A percentile compares a stretch with the other conserved stretches of the same genome.
These are phyloP conservation scores for Spergularia bocconei DNA, from an alignment of 148 eudicot species.

Conservation along the genomic window DNA sequence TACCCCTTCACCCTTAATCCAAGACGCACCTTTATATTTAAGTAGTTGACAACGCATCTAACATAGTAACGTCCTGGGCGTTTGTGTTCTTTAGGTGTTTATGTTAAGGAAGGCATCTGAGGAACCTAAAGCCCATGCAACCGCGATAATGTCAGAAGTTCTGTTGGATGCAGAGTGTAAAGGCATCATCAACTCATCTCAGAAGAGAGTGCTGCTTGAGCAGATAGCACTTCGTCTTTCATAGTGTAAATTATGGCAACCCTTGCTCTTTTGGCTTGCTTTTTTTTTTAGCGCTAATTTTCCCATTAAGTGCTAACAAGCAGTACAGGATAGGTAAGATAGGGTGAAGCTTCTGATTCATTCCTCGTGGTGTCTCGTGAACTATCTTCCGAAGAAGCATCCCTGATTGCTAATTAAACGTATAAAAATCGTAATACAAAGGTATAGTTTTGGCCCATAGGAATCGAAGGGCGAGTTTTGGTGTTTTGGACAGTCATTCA, in stretches of 20 bases:
- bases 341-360: slow-evolving; percentile 10
- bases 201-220: slow-evolving; percentile 63
- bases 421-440: slow-evolving; percentile 10
- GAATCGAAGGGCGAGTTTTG: slow-evolving; percentile 21
- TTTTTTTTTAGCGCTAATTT: slow-evolving; percentile 15
- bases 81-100: slow-evolving; percentile 42
- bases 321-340: slow-evolving; percentile 6
- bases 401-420: not conserved
- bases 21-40: not conserved
- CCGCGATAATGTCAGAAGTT: slow-evolving; percentile 78
- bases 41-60: not conserved
- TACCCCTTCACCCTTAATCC: not conserved
- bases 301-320: slow-evolving; percentile 24
- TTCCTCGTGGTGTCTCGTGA: slow-evolving; percentile 7
- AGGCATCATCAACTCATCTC: slow-evolving; percentile 65
- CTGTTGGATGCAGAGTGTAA: slow-evolving; percentile 76
- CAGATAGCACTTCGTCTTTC: slow-evolving; percentile 82
- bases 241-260: slow-evolving; percentile 25
- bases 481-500: slow-evolving; percentile 9
- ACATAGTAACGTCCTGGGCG: not conserved
- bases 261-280: not conserved
- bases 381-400: not conserved
- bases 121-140: slow-evolving; percentile 75
- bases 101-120: slow-evolving; percentile 75
- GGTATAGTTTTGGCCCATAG: slow-evolving; percentile 22